Evolutionary conservation across 2,329 filamentous ascomycete species (phyloP).

Genomic region (Pseudogymnoascus sp.): DNA sequence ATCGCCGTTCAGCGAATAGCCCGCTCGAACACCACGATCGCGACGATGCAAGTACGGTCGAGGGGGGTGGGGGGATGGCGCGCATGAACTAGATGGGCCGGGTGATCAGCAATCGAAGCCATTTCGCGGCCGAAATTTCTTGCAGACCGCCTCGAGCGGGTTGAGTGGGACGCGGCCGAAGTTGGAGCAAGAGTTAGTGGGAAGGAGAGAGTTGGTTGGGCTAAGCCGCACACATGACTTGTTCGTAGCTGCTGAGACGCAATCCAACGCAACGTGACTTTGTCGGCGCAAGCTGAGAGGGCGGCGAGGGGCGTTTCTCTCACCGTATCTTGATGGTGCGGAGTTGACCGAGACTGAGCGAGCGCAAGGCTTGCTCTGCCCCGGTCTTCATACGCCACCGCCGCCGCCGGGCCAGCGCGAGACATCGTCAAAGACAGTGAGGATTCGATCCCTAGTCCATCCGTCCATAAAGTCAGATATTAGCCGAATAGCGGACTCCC

Average conservation of each 20-base stretch:
- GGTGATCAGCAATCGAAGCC: background rate
- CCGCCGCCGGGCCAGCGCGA: background rate
- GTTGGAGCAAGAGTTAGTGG: background rate
- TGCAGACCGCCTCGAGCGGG: background rate
- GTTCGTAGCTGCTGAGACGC: background rate
- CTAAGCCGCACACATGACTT: background rate
- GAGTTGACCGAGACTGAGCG: background rate
- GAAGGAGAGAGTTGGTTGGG: background rate
- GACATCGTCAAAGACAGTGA: background rate
- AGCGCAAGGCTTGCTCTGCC: background rate
- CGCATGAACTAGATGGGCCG: background rate
- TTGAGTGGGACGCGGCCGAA: background rate
- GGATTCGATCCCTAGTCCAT: background rate
- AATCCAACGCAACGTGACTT: background rate
- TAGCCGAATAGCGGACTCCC: background rate
- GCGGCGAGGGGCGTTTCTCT: background rate
- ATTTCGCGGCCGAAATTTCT: background rate
- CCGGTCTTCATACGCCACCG: background rate
- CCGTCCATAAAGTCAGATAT: background rate
- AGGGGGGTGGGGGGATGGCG: background rate
- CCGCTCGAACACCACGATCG: background rate
- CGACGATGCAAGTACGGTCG: background rate
- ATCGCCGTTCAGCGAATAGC: background rate
- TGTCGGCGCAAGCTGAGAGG: background rate
- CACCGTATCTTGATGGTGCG: background rate